These are phyloP conservation scores for Pseudogymnoascus sp. DNA, from an alignment of 2,329 filamentous ascomycete species.

Conservation along the genomic window DNA sequence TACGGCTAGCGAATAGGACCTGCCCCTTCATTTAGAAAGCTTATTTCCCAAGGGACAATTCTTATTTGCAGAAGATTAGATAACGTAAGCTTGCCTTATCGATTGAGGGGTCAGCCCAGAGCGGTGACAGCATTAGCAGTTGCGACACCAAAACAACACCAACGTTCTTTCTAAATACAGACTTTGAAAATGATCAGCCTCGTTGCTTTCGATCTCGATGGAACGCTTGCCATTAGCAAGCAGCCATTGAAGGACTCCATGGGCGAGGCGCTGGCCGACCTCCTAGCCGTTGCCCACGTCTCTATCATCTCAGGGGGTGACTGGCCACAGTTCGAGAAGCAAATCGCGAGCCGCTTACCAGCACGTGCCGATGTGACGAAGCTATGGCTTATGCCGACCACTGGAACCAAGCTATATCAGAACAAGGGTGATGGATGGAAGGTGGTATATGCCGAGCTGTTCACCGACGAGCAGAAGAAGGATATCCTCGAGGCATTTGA, in stretches of 20 bases:
- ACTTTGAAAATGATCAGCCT: constrained; percentile 29
- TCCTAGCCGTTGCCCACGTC: constrained; percentile 35
- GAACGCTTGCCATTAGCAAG: constrained; percentile 33
- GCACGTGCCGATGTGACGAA: constrained; percentile 31
- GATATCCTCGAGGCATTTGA: constrained; percentile 32
- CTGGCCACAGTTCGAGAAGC: constrained; percentile 38
- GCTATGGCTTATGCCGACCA: constrained; percentile 39
- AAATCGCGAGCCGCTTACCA: constrained; percentile 34
- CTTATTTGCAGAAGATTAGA: constrained; percentile 1
- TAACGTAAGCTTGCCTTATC: neutral
- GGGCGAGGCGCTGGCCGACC: constrained; percentile 29
- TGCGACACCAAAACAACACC: neutral
- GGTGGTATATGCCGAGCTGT: constrained; percentile 34
- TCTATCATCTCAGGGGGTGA: constrained; percentile 37
- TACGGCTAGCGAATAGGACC: neutral
- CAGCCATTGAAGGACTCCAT: constrained; percentile 30
- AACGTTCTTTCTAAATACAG: neutral
- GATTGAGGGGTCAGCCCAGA: neutral
- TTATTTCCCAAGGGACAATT: neutral
- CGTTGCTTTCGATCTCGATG: constrained; percentile 34
- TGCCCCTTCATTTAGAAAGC: constrained; percentile 2
- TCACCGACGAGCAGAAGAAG: constrained; percentile 27
- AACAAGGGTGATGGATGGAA: constrained; percentile 27
- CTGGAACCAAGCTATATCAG: constrained; percentile 36
- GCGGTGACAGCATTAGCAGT: neutral